Evolutionary conservation across 2,329 filamentous ascomycete species (phyloP), one percentile per base, ranked within the genome.

Genomic region (Fusarium kyushuense): DNA sequence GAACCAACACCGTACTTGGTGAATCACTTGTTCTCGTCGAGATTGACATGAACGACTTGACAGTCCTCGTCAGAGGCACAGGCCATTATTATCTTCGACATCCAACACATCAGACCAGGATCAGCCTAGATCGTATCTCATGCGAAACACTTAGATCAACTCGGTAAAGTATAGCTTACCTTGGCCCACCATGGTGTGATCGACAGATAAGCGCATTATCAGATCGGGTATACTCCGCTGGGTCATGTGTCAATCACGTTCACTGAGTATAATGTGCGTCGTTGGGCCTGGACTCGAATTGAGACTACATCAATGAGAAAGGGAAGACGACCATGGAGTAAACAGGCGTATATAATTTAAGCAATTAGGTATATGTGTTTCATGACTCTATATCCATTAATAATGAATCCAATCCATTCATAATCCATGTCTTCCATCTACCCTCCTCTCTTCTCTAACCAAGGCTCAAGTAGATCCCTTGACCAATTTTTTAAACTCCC

Each of bases 401-500:
- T 30, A 58, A 52, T 58, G 32, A 30, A 32, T 30, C 36, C 42
- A 36, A 52, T n/a, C n/a, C n/a, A n/a, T n/a, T 65, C 49, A 46
- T 68, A 57, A 53, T 68, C 64, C 54, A n/a, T 42, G 40, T 59
- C 30, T 55, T 36, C n/a, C n/a, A n/a, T n/a, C n/a, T n/a, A n/a
- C n/a, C 32, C 45, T 42, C 33, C 29, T 25, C 23, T 25, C 23
- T 13, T 32, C 32, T 25, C 21, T 49, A 67, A 16, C 27, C 63
- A 2, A 45, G 10, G 27, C 42, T 16, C 27, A 45, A 30, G 42
- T 16, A 45, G 52, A 12, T 32, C 42, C 30, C 43, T 53, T 69
- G 36, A 69, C 41, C 36, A 70, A n/a, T 54, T 54, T 67, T 55
- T 65, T 63, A 30, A 61, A 45, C 42, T 63, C 57, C 30, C 42